Conservation (phyloP, 345 rosid genomes). For the Acer campestre region DNA sequence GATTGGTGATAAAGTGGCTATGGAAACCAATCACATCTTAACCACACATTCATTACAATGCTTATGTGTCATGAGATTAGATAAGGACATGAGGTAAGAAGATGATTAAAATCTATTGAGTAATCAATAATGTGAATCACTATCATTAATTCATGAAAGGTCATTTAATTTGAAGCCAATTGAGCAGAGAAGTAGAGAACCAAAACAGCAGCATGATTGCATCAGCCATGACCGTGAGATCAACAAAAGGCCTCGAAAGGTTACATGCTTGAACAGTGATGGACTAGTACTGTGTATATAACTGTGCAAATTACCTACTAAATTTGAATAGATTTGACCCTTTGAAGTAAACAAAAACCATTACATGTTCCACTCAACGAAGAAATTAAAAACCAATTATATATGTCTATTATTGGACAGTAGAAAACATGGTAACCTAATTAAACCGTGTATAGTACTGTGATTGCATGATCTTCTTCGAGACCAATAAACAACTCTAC, state of each 20-base stretch:
- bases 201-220: neutral
- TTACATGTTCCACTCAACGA: neutral
- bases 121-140: too few relatives aligned
- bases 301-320: slow-evolving; percentile 12
- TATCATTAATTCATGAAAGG: too few relatives aligned
- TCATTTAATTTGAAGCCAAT: too few relatives aligned
- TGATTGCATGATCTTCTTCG: slow-evolving; percentile 2
- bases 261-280: slow-evolving; percentile 12
- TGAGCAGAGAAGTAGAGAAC: neutral
- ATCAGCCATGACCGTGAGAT: neutral
- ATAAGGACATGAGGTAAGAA: too few relatives aligned
- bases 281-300: neutral
- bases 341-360: neutral
- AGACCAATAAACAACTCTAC: neutral
- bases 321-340: slow-evolving; percentile 1
- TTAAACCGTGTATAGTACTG: neutral
- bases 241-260: neutral
- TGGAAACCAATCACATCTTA: too few relatives aligned
- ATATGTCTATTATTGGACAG: neutral
- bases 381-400: neutral
- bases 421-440: neutral
- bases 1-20: too few relatives aligned
- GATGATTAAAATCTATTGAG: too few relatives aligned
- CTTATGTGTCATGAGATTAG: too few relatives aligned
- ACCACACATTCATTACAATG: too few relatives aligned